phyloP scores from a whole-genome alignment of 208 protist genomes.

The Sergeia podlipaevii region DNA sequence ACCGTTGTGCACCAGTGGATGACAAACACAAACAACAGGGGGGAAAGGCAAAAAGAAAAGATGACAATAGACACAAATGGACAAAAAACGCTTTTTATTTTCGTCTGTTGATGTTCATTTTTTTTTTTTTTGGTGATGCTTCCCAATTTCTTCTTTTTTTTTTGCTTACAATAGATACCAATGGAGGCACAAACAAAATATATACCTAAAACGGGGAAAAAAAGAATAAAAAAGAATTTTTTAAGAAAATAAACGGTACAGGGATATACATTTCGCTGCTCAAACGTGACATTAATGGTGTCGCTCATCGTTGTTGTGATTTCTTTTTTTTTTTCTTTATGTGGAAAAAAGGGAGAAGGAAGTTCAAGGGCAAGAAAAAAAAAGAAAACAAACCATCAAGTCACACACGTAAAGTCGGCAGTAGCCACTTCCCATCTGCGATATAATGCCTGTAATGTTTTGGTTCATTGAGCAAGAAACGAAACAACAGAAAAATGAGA shows the following conservation, averaged over 20 bases:
- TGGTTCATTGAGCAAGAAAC: too few species aligned
- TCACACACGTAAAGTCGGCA: too few species aligned
- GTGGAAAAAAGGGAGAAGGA: background rate
- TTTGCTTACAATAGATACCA: background rate
- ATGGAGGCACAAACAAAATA: background rate
- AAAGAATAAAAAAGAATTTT: conserved; percentile 14
- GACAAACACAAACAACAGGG: too few species aligned
- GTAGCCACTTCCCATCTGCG: too few species aligned
- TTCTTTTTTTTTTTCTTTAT: conserved; percentile 1
- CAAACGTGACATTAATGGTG: too few species aligned
- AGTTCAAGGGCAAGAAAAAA: conserved; percentile 3
- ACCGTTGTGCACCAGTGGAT: too few species aligned
- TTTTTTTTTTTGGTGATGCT: conserved; percentile 8
- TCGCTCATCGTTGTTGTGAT: too few species aligned
- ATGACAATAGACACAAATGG: background rate
- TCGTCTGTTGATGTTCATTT: background rate
- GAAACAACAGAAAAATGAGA: too few species aligned
- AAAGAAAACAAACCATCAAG: too few species aligned
- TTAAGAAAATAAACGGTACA: too few species aligned
- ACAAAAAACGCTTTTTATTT: conserved; percentile 7
- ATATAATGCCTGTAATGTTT: too few species aligned
- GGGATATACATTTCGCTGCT: too few species aligned
- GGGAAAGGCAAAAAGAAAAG: background rate
- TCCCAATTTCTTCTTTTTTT: conserved; percentile 4
- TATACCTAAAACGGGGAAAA: background rate